phyloP scores from a whole-genome alignment of 2,329 filamentous ascomycete genomes.

The Colletotrichum eleusines region DNA sequence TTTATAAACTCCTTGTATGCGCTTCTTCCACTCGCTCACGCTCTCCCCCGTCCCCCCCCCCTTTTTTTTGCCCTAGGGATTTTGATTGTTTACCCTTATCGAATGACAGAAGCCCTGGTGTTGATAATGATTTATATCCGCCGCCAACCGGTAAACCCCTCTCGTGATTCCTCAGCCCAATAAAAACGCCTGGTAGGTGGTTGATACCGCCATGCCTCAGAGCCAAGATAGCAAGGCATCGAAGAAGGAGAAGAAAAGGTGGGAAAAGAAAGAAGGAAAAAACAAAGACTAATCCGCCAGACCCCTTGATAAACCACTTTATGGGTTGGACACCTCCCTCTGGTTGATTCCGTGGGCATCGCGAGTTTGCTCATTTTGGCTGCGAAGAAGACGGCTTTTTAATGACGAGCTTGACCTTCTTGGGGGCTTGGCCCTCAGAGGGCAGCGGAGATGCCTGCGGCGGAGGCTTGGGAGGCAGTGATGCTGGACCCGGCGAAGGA shows the following conservation, averaged over 20 bases:
- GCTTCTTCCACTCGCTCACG: neutral
- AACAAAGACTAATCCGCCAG: neutral
- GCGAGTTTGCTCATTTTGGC: slow-evolving; percentile 13
- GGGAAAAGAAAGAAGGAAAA: neutral
- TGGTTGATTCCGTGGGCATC: neutral
- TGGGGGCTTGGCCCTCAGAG: slow-evolving; percentile 31
- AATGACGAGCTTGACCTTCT: slow-evolving; percentile 42
- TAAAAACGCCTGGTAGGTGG: slow-evolving; percentile 1
- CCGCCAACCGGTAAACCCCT: neutral
- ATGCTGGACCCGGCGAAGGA: slow-evolving; percentile 21
- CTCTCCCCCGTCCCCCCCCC: too few species aligned
- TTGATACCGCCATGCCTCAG: neutral
- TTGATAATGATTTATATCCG: slow-evolving; percentile 2
- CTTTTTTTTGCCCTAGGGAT: neutral
- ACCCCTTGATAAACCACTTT: neutral
- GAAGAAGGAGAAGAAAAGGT: neutral
- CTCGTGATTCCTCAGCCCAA: neutral
- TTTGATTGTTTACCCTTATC: neutral
- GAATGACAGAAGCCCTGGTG: neutral
- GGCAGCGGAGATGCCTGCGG: slow-evolving; percentile 36
- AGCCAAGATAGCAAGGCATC: neutral
- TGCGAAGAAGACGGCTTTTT: slow-evolving; percentile 34
- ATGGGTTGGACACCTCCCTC: neutral
- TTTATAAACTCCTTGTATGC: neutral
- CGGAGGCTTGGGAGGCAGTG: slow-evolving; percentile 30